Evolutionary conservation across 352 stramenopile genomes (phyloP).

Genomic region (Lagenidium giganteum): DNA sequence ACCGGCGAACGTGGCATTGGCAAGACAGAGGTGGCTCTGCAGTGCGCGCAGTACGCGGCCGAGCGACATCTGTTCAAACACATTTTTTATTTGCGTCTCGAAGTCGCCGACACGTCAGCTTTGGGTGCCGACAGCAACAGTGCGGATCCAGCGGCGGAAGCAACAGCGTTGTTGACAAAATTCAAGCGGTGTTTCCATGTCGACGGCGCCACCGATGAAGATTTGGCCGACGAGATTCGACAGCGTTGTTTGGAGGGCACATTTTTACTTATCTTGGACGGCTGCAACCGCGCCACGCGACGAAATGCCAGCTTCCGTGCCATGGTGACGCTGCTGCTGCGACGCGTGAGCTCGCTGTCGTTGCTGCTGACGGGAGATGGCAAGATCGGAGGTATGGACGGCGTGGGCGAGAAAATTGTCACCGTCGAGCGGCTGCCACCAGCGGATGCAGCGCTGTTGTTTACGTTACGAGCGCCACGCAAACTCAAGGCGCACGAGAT

Average conservation of each 20-base stretch:
- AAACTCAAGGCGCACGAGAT: constrained; percentile 79
- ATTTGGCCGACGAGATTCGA: constrained; percentile 50
- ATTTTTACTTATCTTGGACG: constrained; percentile 74
- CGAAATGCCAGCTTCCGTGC: constrained; percentile 38
- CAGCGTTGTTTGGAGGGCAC: constrained; percentile 34
- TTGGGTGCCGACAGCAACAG: too few species aligned
- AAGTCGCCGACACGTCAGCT: constrained; percentile 12
- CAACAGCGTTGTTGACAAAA: constrained; percentile 5
- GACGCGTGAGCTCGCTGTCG: constrained; percentile 54
- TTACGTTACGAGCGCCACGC: constrained; percentile 66
- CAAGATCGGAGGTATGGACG: constrained; percentile 73
- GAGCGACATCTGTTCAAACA: constrained; percentile 63
- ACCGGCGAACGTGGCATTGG: constrained; percentile 68
- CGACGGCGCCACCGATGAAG: constrained; percentile 12
- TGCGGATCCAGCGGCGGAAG: not conserved
- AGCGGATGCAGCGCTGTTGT: constrained; percentile 60
- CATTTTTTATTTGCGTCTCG: constrained; percentile 67
- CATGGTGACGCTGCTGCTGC: constrained; percentile 44
- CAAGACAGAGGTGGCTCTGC: constrained; percentile 77
- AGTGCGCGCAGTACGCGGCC: constrained; percentile 73
- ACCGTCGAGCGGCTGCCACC: constrained; percentile 56
- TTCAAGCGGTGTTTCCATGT: constrained; percentile 11
- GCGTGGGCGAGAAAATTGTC: constrained; percentile 78
- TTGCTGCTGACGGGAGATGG: constrained; percentile 65
- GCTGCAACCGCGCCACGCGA: constrained; percentile 51